Conservation (phyloP, 345 rosid genomes). For the Linum tenue region DNA sequence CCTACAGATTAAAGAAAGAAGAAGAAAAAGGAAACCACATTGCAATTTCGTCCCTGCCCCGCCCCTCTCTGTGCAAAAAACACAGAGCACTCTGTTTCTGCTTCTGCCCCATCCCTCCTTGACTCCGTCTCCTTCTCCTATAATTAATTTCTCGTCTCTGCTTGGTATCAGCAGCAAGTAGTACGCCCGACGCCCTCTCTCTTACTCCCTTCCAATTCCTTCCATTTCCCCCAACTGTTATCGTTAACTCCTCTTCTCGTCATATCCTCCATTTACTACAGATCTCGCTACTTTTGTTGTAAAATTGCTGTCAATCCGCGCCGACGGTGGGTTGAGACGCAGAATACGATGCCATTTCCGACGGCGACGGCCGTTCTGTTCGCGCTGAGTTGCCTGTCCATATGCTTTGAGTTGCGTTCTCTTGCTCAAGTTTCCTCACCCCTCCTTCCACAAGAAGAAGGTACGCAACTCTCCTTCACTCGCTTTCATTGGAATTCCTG, state of each 20-base stretch:
- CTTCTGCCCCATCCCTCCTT: too few species aligned
- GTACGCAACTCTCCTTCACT: background rate
- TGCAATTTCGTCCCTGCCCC: background rate
- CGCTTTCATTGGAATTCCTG: too few species aligned
- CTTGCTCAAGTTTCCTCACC: background rate
- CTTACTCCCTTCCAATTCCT: too few species aligned
- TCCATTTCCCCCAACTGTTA: too few species aligned
- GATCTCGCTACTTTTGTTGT: background rate
- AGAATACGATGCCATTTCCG: background rate
- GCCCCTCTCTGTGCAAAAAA: background rate
- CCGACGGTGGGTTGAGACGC: background rate
- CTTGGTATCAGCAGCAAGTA: too few species aligned
- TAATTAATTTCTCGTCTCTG: too few species aligned
- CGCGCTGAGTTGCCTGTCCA: background rate
- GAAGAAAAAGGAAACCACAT: background rate
- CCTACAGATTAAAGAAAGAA: background rate
- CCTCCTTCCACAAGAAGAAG: background rate
- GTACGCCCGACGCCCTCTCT: too few species aligned
- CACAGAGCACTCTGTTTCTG: too few species aligned
- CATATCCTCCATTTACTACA: too few species aligned
- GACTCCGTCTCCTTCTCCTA: too few species aligned
- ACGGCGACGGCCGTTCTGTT: background rate
- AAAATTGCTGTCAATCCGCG: too few species aligned
- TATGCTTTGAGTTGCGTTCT: background rate
- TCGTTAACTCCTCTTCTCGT: too few species aligned